phyloP scores from a whole-genome alignment of 345 rosid genomes.

The Eucalyptus cloeziana region DNA sequence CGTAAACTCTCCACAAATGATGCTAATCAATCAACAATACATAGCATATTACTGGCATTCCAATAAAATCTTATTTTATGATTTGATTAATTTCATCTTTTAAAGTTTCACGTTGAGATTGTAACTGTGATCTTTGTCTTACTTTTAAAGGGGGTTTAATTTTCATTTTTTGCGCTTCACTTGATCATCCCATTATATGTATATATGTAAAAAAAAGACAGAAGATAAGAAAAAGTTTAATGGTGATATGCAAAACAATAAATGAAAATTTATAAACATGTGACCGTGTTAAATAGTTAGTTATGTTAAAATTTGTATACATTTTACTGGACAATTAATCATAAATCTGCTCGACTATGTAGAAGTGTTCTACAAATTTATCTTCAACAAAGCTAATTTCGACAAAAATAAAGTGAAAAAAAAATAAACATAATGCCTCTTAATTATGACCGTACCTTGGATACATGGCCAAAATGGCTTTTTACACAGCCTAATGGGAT shows the following conservation, averaged over 20 bases:
- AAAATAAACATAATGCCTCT: background rate
- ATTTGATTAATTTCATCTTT: background rate
- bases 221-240: background rate
- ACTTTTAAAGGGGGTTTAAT: background rate
- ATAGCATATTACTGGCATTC: background rate
- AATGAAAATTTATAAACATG: background rate
- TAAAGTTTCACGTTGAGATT: background rate
- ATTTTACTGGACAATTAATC: background rate
- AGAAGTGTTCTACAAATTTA: background rate
- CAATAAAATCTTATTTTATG: background rate
- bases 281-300: background rate
- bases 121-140: background rate
- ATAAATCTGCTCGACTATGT: background rate
- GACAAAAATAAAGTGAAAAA: background rate
- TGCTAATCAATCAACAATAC: background rate
- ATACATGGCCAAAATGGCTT: background rate
- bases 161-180: background rate
- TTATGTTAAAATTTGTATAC: background rate
- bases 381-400: background rate
- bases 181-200: background rate
- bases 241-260: background rate
- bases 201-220: background rate
- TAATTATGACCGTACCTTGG: background rate
- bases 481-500: background rate
- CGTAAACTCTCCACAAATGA: background rate